These are phyloP conservation scores for Luzula sylvatica DNA, from an alignment of 176 grass and related monocot species.

Conservation along the genomic window DNA sequence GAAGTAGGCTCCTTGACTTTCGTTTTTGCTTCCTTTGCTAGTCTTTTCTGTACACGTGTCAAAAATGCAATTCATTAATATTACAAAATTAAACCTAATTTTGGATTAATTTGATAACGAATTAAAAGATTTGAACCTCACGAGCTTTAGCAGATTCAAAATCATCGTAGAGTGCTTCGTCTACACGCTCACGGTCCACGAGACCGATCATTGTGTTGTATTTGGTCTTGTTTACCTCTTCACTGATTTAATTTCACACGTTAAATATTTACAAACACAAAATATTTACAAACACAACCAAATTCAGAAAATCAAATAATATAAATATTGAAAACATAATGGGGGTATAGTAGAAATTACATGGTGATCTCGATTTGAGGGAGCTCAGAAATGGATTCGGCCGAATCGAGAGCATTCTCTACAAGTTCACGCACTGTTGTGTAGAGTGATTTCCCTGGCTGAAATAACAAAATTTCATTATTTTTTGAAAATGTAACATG, in stretches of 20 bases:
- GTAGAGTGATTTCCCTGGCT: constrained; percentile 96
- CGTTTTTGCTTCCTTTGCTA: constrained; percentile 86
- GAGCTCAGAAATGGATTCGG: constrained; percentile 78
- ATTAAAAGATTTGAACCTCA: constrained; percentile 40
- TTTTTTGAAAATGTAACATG: no score
- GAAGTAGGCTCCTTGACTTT: constrained; percentile 73
- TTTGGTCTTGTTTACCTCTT: constrained; percentile 87
- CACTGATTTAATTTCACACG: constrained; percentile 26
- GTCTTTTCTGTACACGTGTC: constrained; percentile 53
- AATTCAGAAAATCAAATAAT: background rate
- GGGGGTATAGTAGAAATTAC: constrained; percentile 42
- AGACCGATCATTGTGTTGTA: constrained; percentile 99
- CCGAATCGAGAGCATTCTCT: constrained; percentile 95
- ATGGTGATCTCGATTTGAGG: constrained; percentile 68
- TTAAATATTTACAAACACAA: no score
- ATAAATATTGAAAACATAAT: background rate
- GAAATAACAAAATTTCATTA: background rate
- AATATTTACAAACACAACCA: no score
- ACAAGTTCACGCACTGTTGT: constrained; percentile 86
- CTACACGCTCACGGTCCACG: constrained; percentile 68
- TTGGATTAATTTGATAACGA: background rate
- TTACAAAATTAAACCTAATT: background rate
- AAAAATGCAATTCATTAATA: constrained; percentile 1
- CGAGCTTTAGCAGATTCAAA: constrained; percentile 93
- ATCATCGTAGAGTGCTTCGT: constrained; percentile 89